Percentiles rank a stretch among this genome's conserved stretches.
phyloP scores from a whole-genome alignment of 1,139 yeast genomes.

The Debaryomyces singareniensis region DNA sequence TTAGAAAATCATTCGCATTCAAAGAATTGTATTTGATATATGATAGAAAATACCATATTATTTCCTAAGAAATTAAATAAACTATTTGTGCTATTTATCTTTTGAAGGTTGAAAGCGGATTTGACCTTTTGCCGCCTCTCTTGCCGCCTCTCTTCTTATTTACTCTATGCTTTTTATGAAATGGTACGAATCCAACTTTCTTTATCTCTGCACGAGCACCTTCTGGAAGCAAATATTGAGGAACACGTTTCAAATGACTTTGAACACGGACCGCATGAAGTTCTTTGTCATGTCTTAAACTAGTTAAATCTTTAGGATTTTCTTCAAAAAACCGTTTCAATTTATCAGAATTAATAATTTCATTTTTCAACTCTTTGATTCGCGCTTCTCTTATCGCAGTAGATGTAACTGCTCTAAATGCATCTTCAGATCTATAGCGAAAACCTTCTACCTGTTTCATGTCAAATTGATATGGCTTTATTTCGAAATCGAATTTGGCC shows the following conservation, averaged over 20 bases:
- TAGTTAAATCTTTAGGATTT: slow-evolving; percentile 90
- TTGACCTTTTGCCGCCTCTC: slow-evolving; percentile 42
- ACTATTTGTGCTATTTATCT: slow-evolving; percentile 1
- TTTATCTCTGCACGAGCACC: slow-evolving; percentile 57
- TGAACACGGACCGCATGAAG: slow-evolving; percentile 80
- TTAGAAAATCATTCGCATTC: slow-evolving; percentile 4
- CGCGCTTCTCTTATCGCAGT: slow-evolving; percentile 92
- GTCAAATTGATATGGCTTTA: slow-evolving; percentile 84
- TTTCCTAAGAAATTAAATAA: slow-evolving; percentile 1
- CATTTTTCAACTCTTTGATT: slow-evolving; percentile 81
- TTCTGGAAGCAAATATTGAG: slow-evolving; percentile 84
- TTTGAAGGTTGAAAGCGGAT: slow-evolving; percentile 60
- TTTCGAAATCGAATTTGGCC: slow-evolving; percentile 62
- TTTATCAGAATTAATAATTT: slow-evolving; percentile 81
- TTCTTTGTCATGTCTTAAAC: slow-evolving; percentile 87
- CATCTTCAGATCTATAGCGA: slow-evolving; percentile 95
- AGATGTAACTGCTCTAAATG: slow-evolving; percentile 89
- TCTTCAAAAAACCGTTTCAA: slow-evolving; percentile 94
- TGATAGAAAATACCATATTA: too few species aligned
- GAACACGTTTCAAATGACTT: slow-evolving; percentile 83
- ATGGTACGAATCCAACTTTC: slow-evolving; percentile 72
- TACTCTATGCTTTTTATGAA: slow-evolving; percentile 48
- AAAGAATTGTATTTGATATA: slow-evolving; percentile 1
- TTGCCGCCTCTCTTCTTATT: slow-evolving; percentile 37
- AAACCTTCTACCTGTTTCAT: slow-evolving; percentile 91